These are phyloP conservation scores for Psidium friedrichsthalianum DNA, from an alignment of 345 rosid species.

Conservation along the genomic window DNA sequence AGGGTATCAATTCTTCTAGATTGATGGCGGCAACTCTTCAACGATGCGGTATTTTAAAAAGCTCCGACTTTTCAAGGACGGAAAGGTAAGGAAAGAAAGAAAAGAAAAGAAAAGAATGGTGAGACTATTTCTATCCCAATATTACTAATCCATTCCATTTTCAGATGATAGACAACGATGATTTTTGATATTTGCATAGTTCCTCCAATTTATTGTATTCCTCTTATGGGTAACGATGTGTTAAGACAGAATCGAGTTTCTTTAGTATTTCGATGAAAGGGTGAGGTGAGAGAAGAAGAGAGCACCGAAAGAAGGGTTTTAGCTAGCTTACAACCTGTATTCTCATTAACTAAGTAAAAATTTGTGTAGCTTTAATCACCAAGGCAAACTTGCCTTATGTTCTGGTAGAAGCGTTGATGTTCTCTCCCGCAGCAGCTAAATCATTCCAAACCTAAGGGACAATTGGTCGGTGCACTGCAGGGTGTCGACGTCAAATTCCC, in stretches of 20 bases:
- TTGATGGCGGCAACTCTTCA: no score
- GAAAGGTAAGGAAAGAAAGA: background rate
- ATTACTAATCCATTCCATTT: background rate
- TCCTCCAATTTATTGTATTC: background rate
- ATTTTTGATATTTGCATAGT: no score
- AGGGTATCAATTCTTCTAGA: no score
- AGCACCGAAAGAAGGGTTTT: background rate
- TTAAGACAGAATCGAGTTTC: background rate
- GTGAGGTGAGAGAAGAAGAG: background rate
- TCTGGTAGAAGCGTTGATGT: background rate
- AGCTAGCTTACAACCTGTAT: background rate
- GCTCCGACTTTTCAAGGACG: no score
- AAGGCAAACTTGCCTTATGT: background rate
- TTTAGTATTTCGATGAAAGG: background rate
- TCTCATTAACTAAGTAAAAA: background rate
- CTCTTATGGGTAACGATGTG: background rate
- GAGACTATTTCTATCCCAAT: background rate
- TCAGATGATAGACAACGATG: background rate
- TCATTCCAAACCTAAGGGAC: background rate
- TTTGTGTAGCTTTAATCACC: background rate
- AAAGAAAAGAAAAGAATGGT: background rate
- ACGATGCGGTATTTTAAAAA: no score
- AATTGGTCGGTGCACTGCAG: no score
- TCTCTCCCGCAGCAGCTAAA: background rate
- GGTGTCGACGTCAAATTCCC: background rate